Base-by-base conservation (phyloP, 164 flowering plant species). In the Paratinospora sagittata region DNA sequence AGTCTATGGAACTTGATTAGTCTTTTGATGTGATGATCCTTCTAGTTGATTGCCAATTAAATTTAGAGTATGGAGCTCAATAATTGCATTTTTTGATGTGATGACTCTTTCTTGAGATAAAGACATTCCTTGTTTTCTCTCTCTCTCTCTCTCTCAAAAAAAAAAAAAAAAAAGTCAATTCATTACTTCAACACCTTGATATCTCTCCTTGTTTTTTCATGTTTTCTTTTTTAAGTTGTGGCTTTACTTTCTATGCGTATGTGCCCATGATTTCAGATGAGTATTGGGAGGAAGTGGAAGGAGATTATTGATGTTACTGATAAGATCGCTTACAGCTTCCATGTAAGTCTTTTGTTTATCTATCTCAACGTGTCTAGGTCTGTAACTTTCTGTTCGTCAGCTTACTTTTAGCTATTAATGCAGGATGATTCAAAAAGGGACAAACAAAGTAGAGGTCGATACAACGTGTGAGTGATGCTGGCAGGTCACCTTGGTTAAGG, bases 221-320 rank as follows among this genome's bases (percentile, higher is more conserved):
- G 24, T 37, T 45, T 37, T 49, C 27, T 37, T 52, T 14, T 65
- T 24, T 3, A 3, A 10, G 14, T 16, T n/a, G n/a, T n/a, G n/a
- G n/a, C n/a, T 45, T 61, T 27, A n/a, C n/a, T 21, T 67, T 60
- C 37, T 27, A 12, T 69, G 55, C 37, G 8, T 58, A 71, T 65
- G 9, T 21, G 21, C 30, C 66, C 52, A 33, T 64, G 3, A 21
- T 72, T 87, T 76, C 75, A 93, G 97, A 88, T 84, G 88, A 66
- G 90, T 86, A 87, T 93, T 71, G 98, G 97, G 39, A 87, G 87
- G 85, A 91, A 89, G 80, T 91, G 98, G 97, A 93, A 93, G 79
- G 96, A 91, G 81, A 79, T 93, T 71, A 80, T 90, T 33, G 89
- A 93, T 69, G 73, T 84, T 69, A 80, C 83, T 64, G 98, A 93